Base-by-base conservation (phyloP, 106 monocot species). In the Cymbidium sinense region DNA sequence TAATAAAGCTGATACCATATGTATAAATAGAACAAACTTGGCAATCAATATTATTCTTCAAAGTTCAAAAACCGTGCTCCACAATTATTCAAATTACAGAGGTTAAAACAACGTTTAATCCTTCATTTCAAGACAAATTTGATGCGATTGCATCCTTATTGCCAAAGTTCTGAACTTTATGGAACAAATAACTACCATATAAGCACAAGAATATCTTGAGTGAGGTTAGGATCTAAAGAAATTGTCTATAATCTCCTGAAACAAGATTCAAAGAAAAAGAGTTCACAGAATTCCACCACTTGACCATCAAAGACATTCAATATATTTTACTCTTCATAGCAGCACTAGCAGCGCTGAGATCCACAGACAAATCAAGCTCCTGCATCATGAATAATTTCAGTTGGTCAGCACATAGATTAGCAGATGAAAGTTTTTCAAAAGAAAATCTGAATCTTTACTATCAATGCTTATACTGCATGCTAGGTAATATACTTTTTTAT, bases 321-420 rank as follows among this genome's bases (percentile, higher is more conserved):
- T 25, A 13, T n/a, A 64, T 64, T 80, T 84, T 82, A 77, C 75
- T 86, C 79, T 81, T 90, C 89, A 55, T 37, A 72, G 88, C 79
- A 81, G 90, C 93, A 81, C 86, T 93, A 28, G 90, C 93, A 81
- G 88, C 93, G 30, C 93, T 90, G 47, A 88, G 83, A 81, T 90
- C 93, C 64, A 88, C 93, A 47, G 77, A 73, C 75, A 93, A 79
- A 77, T 93, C 84, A 75, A 88, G 80, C 35, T 81, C 90, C 90
- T 93, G 86, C 36, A 50, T 2, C 76, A 83, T 35, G 28, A 25
- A 50, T 20, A 20, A 29, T 47, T n/a, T 54, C n/a, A 54, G n/a
- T 41, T 41, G 41, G 41, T 41, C 8, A 41, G 41, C 41, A 9
- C 8, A 41, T 41, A 41, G 41, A 41, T 41, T 41, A 41, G 41